These are phyloP conservation scores for Apodospora peruviana DNA, from an alignment of 495 filamentous ascomycete species.

Conservation along the genomic window DNA sequence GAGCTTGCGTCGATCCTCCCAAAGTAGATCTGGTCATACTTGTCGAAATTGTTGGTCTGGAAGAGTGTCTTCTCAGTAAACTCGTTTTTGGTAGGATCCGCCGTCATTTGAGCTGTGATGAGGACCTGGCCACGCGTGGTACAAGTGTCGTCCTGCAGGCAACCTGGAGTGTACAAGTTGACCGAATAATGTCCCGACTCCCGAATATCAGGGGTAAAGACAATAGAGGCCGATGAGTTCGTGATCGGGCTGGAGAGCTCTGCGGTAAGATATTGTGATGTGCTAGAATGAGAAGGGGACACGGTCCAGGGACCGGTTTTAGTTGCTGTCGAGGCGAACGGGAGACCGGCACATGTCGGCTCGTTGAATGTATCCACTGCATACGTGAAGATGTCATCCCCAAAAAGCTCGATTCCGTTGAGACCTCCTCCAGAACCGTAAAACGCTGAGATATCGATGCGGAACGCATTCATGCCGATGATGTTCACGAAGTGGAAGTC, in stretches of 20 bases:
- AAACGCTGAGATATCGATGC: constrained; percentile 76
- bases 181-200: constrained; percentile 88
- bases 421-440: constrained; percentile 85
- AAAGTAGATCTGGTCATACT: constrained; percentile 85
- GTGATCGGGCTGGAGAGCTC: constrained; percentile 47
- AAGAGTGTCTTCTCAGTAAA: constrained; percentile 52
- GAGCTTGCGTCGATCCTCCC: constrained; percentile 75
- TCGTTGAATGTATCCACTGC: constrained; percentile 86
- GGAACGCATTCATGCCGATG: constrained; percentile 84
- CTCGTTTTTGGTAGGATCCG: constrained; percentile 36
- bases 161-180: constrained; percentile 86
- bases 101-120: constrained; percentile 65
- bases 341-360: constrained; percentile 66
- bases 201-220: constrained; percentile 81
- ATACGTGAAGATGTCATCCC: constrained; percentile 78
- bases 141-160: constrained; percentile 73
- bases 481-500: constrained; percentile 87
- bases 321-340: constrained; percentile 59
- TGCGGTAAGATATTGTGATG: constrained; percentile 71
- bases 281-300: constrained; percentile 53
- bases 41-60: constrained; percentile 91
- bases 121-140: constrained; percentile 67
- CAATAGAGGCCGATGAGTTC: constrained; percentile 56
- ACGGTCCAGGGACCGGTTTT: constrained; percentile 68
- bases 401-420: constrained; percentile 83